A percentile compares a stretch with the other conserved stretches of the same genome.
Evolutionary conservation across 768 basidiomycete species (phyloP).

Genomic region (Lanmaoa pseudosensibilis): DNA sequence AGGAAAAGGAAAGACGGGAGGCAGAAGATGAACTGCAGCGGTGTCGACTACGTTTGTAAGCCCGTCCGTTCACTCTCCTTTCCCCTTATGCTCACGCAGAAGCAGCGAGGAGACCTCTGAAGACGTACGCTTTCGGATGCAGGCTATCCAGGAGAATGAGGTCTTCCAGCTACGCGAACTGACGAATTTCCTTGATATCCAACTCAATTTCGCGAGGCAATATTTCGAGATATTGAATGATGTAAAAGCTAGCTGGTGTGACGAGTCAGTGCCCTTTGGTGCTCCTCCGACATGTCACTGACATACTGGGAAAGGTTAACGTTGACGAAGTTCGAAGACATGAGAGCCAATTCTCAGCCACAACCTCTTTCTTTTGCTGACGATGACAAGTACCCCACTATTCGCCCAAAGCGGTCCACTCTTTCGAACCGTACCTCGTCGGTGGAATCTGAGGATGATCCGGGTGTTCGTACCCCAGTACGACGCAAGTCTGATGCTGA

Average conservation of each 20-base stretch:
- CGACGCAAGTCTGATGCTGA: conserved; percentile 45
- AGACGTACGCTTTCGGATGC: conserved; percentile 80
- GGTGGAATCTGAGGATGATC: conserved; percentile 41
- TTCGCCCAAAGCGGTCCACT: conserved; percentile 36
- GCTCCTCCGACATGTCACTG: conserved; percentile 1
- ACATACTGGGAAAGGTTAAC: conserved; percentile 27
- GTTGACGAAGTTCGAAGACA: conserved; percentile 28
- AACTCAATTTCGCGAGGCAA: conserved; percentile 71
- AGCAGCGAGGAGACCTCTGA: conserved; percentile 82
- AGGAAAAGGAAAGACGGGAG: conserved; percentile 68
- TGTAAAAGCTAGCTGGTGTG: conserved; percentile 65
- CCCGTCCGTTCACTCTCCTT: conserved; percentile 2
- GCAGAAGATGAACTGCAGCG: conserved; percentile 80
- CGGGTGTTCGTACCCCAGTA: conserved; percentile 14
- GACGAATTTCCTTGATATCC: conserved; percentile 66
- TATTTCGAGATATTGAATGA: conserved; percentile 75
- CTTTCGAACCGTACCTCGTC: conserved; percentile 24
- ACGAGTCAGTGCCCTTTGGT: conserved; percentile 45
- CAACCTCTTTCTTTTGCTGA: conserved; percentile 18
- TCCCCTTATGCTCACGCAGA: conserved; percentile 9
- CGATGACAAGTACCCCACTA: conserved; percentile 32
- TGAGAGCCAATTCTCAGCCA: conserved; percentile 18
- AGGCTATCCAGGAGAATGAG: conserved; percentile 79
- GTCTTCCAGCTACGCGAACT: conserved; percentile 69
- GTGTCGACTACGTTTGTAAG: conserved; percentile 75